Evolutionary conservation across 1,284 basidiomycete species (phyloP).

Genomic region (Neotropicomus parvogracilis): DNA sequence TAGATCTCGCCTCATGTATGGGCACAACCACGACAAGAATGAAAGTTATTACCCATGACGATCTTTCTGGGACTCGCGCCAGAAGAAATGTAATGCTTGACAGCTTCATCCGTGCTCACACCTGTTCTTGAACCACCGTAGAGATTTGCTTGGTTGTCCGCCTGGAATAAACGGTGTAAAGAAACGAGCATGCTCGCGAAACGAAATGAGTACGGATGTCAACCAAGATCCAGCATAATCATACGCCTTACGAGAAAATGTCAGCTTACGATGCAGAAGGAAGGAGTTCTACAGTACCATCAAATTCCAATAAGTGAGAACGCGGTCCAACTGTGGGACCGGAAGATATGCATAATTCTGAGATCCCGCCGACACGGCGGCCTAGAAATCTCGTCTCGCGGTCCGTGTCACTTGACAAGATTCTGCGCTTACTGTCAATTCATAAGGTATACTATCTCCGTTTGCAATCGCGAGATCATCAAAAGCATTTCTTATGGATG

Average conservation of each 20-base stretch:
- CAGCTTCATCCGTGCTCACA: slow-evolving; percentile 69
- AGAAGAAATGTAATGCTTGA: slow-evolving; percentile 60
- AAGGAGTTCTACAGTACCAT: slow-evolving; percentile 57
- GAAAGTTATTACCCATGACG: slow-evolving; percentile 56
- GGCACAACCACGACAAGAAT: too few relatives aligned
- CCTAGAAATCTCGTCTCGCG: slow-evolving; percentile 10
- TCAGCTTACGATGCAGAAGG: slow-evolving; percentile 2
- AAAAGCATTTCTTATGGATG: slow-evolving; percentile 54
- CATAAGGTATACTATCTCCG: slow-evolving; percentile 58
- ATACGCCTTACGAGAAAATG: slow-evolving; percentile 51
- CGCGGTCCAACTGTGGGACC: slow-evolving; percentile 70
- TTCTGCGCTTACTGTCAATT: slow-evolving; percentile 42
- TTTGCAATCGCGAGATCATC: slow-evolving; percentile 49
- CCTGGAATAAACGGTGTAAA: slow-evolving; percentile 26
- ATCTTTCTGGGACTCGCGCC: slow-evolving; percentile 77
- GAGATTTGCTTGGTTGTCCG: slow-evolving; percentile 82
- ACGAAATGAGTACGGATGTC: slow-evolving; percentile 36
- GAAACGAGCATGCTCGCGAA: not conserved
- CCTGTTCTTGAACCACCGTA: slow-evolving; percentile 61
- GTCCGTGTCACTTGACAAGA: not conserved
- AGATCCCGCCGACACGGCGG: slow-evolving; percentile 60
- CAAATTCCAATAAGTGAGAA: slow-evolving; percentile 84
- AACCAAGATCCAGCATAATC: slow-evolving; percentile 76
- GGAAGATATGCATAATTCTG: slow-evolving; percentile 64
- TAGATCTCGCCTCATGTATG: not conserved